Evolutionary conservation across 2,329 filamentous ascomycete genomes (phyloP), one percentile per base, ranked within the genome.

Genomic region (Pseudogymnoascus sp.): DNA sequence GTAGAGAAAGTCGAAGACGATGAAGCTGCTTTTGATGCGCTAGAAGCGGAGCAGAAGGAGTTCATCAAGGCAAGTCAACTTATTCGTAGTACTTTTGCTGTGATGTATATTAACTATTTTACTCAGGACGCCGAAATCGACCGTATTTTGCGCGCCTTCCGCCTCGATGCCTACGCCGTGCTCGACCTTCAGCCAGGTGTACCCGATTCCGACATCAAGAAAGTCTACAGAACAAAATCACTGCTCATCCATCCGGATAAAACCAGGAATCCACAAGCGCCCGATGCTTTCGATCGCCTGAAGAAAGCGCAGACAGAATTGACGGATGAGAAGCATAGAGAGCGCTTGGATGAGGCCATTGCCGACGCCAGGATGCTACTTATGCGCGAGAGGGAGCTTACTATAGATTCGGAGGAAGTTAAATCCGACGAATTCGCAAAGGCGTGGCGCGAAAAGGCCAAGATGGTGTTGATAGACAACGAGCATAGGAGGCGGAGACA

Each of bases 181-280:
- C 87, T 99, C 53, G 95, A 96, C 76, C 89, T 99, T 53, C 92
- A 96, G 75, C 95, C 95, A 3, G 95, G 95, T 73, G 91, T 97
- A 19, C 87, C 95, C 63, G 93, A 97, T 71, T 93, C 91, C 65
- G 95, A 97, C 78, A 97, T 99, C 81, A 97, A 97, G 78, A 81
- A 88, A 70, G 85, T 85, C 69, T 99, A 97, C 79, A 93, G 95
- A 80, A 93, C 91, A 72, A 97, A 97, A 77, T 99, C 95, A n/a
- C 87, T 99, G 64, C 87, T 99, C 60, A 97, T 99, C 79, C 95
- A 99, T 80, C 95, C 95, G 6, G 95, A 99, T 80, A 99, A 99
- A 77, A 97, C 95, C 64, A 87, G 87, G 72, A 97, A 99, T 74
- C 88, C 91, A 0, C 84, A 82, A 60, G 95, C 95, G 0, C 93